Evolutionary conservation across 352 stramenopile genomes (phyloP).

Genomic region (Phytophthora melonis): DNA sequence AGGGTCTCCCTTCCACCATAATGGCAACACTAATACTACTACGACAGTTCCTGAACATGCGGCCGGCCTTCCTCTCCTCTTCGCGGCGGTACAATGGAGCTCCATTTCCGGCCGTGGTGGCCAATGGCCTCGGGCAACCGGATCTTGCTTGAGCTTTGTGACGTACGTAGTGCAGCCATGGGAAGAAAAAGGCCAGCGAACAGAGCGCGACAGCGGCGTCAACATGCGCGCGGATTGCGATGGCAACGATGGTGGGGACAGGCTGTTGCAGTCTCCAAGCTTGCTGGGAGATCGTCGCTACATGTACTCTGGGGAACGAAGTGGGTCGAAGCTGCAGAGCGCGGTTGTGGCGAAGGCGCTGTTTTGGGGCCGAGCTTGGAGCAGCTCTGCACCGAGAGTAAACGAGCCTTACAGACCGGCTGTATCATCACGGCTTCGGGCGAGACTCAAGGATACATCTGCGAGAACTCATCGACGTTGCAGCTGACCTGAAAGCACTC

Average conservation of each 20-base stretch:
- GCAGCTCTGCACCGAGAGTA: not conserved
- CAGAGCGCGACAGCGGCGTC: constrained; percentile 10
- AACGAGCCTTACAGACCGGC: too few relatives aligned
- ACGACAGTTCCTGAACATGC: constrained; percentile 32
- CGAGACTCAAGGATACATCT: too few relatives aligned
- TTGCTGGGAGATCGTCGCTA: not conserved
- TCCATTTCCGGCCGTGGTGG: not conserved
- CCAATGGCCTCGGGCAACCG: not conserved
- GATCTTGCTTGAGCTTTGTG: constrained; percentile 3
- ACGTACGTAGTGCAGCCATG: constrained; percentile 37
- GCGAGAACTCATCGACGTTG: too few relatives aligned
- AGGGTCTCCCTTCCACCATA: constrained; percentile 39
- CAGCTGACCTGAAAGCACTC: too few relatives aligned
- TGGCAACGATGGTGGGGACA: not conserved
- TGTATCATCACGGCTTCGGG: too few relatives aligned
- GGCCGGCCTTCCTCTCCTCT: too few relatives aligned
- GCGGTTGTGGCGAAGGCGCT: not conserved
- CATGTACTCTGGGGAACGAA: not conserved
- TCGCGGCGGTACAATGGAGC: not conserved
- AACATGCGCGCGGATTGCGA: constrained; percentile 2
- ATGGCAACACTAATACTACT: constrained; percentile 42
- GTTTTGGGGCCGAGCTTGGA: not conserved
- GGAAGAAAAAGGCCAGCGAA: constrained; percentile 26
- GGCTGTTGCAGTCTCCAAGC: not conserved
- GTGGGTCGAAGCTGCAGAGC: not conserved